Base-by-base conservation (phyloP, 805 yeast species). In the Zygotorulaspora sp. region DNA sequence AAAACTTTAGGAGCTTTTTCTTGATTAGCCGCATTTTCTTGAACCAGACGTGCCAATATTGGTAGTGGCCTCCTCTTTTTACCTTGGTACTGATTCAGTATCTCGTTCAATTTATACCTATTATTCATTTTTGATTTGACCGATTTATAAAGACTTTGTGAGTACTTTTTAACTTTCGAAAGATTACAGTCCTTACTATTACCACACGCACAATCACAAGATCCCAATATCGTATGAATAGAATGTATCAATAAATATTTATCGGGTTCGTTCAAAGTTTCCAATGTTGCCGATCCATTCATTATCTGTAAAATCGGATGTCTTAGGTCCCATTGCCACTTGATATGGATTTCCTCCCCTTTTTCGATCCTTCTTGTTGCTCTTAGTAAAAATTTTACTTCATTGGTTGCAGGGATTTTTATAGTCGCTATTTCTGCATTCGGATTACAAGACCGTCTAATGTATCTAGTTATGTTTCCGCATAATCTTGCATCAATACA, bases 301-400 rank as follows among this genome's bases (percentile, higher is more conserved):
- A 73, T 66, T 38, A 83, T 62, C 46, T 71, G 70, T 36, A 67
- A 63, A 25, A 87, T 83, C 2, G 97, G 95, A 56, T 88, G 96
- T 12, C 65, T 46, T 3, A 62, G 55, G 54, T 88, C 95, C 95
- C 96, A 90, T 43, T 81, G 85, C 97, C 97, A 90, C 2, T 79
- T 75, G 7, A 87, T 60, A 0, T 89, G 72, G 14, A 90, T 61
- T 54, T 89, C 97, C 26, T 78, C 75, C n/a, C 78, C 87, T 7
- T 70, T 60, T 35, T 68, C 66, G 18, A 89, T 74, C 2, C 75
- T 74, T 32, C 67, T 71, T 1, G 70, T 59, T 0, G 96, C 75
- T 19, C 66, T 66, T 7, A 85, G 68, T 6, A 76, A 66, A 53
- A 84, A 78, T 38, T 70, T 72, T 7, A 83, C 68, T 3, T 47